Evolutionary conservation across 2,329 filamentous ascomycete species (phyloP).

Genomic region (Oidium heveae): DNA sequence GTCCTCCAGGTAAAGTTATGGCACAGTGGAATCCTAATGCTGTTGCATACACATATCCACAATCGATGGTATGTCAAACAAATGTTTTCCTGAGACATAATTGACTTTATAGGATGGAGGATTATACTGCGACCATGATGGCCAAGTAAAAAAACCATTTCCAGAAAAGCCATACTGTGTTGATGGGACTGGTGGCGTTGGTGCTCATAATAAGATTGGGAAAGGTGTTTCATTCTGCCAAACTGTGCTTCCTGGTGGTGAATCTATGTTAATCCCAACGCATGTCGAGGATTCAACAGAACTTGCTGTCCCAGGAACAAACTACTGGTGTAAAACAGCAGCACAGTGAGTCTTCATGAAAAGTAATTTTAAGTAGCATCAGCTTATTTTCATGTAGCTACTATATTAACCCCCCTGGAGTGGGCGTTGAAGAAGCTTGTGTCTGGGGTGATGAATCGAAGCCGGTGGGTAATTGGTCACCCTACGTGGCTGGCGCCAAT

Average conservation of each 20-base stretch:
- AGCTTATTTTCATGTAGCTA: constrained; percentile 24
- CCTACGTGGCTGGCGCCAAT: too few relatives aligned
- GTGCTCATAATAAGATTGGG: constrained; percentile 39
- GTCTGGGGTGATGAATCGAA: too few relatives aligned
- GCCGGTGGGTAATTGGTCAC: too few relatives aligned
- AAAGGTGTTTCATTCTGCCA: constrained; percentile 47
- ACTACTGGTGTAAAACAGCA: constrained; percentile 47
- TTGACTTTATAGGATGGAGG: constrained; percentile 36
- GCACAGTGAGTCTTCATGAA: constrained; percentile 36
- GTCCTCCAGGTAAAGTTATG: constrained; percentile 50
- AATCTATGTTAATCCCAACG: constrained; percentile 67
- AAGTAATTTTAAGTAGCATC: constrained; percentile 1
- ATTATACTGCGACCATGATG: constrained; percentile 41
- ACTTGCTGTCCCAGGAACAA: constrained; percentile 42
- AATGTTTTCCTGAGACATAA: neutral
- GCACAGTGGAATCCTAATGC: constrained; percentile 54
- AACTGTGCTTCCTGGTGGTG: constrained; percentile 54
- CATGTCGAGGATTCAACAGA: constrained; percentile 28
- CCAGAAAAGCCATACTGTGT: constrained; percentile 41
- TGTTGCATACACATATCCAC: constrained; percentile 37
- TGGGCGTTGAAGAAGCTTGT: too few relatives aligned
- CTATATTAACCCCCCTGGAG: too few relatives aligned
- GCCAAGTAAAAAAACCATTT: constrained; percentile 45
- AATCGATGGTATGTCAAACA: constrained; percentile 37
- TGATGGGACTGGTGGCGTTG: constrained; percentile 37